These are phyloP conservation scores for Malassezia nana DNA, from an alignment of 1,284 basidiomycete species.

Conservation along the genomic window DNA sequence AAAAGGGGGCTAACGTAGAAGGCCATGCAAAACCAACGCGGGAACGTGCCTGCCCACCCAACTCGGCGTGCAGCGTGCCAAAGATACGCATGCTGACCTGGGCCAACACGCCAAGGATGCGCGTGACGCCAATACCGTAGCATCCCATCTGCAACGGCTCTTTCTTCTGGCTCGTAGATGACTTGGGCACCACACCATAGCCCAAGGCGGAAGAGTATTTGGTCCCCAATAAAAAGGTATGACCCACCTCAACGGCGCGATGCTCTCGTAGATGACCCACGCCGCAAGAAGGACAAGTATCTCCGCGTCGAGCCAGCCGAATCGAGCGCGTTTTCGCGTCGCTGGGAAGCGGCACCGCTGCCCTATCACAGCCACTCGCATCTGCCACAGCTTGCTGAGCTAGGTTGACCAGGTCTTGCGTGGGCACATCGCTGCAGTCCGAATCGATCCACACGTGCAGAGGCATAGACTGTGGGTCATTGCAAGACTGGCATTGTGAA, in stretches of 20 bases:
- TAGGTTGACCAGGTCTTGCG: not conserved
- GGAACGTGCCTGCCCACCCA: not conserved
- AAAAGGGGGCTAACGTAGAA: constrained; percentile 30
- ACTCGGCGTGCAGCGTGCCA: not conserved
- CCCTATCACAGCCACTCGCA: not conserved
- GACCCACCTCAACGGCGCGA: constrained; percentile 47
- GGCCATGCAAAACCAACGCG: constrained; percentile 43
- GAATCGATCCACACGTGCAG: not conserved
- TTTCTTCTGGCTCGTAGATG: not conserved
- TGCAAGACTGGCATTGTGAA: not conserved
- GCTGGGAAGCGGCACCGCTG: not conserved
- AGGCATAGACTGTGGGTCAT: not conserved
- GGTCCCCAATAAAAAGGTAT: constrained; percentile 48
- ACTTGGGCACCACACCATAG: constrained; percentile 19
- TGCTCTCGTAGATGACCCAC: constrained; percentile 20
- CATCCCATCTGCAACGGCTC: constrained; percentile 49
- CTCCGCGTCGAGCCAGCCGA: constrained; percentile 18
- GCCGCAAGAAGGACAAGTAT: constrained; percentile 30
- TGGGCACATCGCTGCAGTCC: not conserved
- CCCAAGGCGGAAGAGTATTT: constrained; percentile 43
- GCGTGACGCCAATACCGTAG: constrained; percentile 48
- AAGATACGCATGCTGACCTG: constrained; percentile 20
- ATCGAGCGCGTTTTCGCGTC: not conserved
- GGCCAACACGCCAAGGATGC: constrained; percentile 46
- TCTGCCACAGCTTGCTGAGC: not conserved